phyloP scores from a whole-genome alignment of 2,329 filamentous ascomycete species.

The Taxawa tesnikishii region DNA sequence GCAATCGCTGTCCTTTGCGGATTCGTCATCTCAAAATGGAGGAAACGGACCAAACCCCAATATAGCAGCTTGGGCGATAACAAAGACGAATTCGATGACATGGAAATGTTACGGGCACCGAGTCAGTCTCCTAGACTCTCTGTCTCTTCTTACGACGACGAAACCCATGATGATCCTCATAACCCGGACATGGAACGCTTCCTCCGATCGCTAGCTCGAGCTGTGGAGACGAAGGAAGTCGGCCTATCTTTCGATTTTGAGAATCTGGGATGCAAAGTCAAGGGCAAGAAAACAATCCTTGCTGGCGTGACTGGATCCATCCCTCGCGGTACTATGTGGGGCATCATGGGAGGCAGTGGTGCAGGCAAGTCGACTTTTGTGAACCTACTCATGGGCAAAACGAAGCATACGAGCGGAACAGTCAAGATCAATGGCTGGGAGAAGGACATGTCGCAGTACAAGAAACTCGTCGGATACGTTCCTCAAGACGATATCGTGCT shows the following conservation, averaged over 20 bases:
- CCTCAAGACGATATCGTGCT: conserved; percentile 50
- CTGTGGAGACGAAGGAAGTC: conserved; percentile 38
- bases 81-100: conserved; percentile 13
- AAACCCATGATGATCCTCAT: not conserved
- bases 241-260: conserved; percentile 43
- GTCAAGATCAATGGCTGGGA: conserved; percentile 41
- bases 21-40: conserved; percentile 23
- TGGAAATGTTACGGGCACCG: conserved; percentile 18
- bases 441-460: conserved; percentile 35
- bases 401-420: conserved; percentile 33
- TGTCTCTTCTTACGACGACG: conserved; percentile 1
- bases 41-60: conserved; percentile 18
- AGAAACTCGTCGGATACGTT: conserved; percentile 50
- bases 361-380: conserved; percentile 49
- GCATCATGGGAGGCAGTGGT: conserved; percentile 49
- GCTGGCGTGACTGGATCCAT: conserved; percentile 44
- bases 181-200: conserved; percentile 35
- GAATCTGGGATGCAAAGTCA: conserved; percentile 24
- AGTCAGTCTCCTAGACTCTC: conserved; percentile 22
- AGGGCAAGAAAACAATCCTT: conserved; percentile 28
- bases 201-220: conserved; percentile 40
- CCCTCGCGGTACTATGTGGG: conserved; percentile 41
- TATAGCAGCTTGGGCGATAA: conserved; percentile 10
- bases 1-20: conserved; percentile 22
- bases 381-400: conserved; percentile 50